Percentiles rank a stretch among this genome's conserved stretches.
phyloP scores from a whole-genome alignment of 148 eudicot genomes.

The Cornus suecica region DNA sequence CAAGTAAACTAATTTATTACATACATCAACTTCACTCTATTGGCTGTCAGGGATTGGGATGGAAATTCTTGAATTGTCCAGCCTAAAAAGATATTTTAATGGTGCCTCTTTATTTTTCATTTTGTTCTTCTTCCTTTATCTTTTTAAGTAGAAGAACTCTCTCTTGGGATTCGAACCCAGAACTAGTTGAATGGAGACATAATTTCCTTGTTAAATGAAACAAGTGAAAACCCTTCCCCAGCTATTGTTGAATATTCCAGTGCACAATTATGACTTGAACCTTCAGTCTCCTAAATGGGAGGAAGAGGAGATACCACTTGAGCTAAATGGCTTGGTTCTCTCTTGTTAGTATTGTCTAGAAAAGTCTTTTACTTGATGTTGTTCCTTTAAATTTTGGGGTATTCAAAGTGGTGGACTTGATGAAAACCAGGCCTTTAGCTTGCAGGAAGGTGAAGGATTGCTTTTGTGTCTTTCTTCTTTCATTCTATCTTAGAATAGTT shows the following conservation, averaged over 20 bases:
- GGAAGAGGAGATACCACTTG: no score
- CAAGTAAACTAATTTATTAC: not conserved
- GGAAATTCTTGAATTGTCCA: not conserved
- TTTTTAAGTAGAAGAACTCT: not conserved
- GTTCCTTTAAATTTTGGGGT: not conserved
- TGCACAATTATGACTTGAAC: no score
- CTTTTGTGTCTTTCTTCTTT: not conserved
- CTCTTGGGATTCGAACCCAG: no score
- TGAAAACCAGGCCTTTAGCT: not conserved
- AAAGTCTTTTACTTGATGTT: not conserved
- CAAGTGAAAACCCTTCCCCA: no score
- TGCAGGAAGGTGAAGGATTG: not conserved
- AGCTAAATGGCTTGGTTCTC: not conserved
- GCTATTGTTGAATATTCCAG: no score
- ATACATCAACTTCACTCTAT: not conserved
- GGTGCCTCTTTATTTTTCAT: not conserved
- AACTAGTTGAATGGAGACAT: no score
- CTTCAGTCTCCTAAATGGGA: no score
- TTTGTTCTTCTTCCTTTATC: not conserved
- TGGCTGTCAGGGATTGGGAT: not conserved
- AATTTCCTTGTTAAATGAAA: no score
- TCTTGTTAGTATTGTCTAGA: not conserved
- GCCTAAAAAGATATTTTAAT: not conserved
- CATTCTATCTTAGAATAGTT: no score
- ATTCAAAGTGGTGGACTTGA: not conserved